Conservation (phyloP, 2,329 filamentous ascomycete species). For the Colletotrichum sp. region DNA sequence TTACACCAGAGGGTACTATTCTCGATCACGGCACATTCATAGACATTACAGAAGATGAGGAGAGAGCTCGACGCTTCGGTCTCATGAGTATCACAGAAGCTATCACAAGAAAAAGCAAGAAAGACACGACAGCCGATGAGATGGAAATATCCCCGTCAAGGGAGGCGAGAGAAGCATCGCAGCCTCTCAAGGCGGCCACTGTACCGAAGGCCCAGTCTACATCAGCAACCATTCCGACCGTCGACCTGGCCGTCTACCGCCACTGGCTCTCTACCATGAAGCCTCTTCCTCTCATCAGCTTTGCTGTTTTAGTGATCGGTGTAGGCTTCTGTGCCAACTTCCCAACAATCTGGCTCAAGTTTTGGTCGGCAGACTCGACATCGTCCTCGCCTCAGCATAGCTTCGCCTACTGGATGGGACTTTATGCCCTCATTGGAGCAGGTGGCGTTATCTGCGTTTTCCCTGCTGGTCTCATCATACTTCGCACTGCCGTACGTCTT, state of each 20-base stretch:
- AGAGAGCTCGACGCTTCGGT: background rate
- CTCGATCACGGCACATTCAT: background rate
- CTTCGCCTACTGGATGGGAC: slow-evolving; percentile 32
- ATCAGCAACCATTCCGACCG: background rate
- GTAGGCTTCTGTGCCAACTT: slow-evolving; percentile 32
- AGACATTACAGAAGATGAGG: background rate
- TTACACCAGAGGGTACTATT: background rate
- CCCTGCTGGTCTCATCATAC: background rate
- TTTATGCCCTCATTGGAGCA: slow-evolving; percentile 30
- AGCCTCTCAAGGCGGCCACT: background rate
- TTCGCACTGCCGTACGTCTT: background rate
- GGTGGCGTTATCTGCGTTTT: background rate
- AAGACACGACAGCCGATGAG: background rate
- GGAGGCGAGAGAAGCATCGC: background rate
- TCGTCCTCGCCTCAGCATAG: slow-evolving; percentile 5
- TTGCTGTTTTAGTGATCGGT: background rate
- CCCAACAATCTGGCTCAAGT: slow-evolving; percentile 45
- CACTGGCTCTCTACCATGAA: background rate
- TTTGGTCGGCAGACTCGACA: slow-evolving; percentile 38
- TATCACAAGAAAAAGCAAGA: background rate
- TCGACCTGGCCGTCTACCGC: background rate
- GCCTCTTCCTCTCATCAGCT: too few relatives aligned
- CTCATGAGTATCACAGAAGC: background rate
- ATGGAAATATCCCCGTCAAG: background rate
- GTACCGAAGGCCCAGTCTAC: background rate